Conservation (phyloP, 2,329 filamentous ascomycete genomes). For the Aureobasidium sp. region DNA sequence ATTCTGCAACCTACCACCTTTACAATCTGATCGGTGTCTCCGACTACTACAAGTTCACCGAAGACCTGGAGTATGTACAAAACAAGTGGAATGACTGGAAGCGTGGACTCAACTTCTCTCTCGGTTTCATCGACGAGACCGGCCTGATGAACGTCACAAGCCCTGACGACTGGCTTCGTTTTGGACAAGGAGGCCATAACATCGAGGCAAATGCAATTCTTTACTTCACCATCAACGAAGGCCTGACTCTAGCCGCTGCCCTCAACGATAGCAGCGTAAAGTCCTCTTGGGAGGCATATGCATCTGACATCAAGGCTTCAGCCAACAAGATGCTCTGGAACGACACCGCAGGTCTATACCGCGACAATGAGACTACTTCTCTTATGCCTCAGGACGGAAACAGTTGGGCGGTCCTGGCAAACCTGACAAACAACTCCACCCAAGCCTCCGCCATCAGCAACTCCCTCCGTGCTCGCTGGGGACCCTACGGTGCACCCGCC, state of each 20-base stretch:
- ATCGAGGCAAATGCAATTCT: conserved; percentile 39
- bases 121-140: conserved; percentile 33
- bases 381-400: conserved; percentile 47
- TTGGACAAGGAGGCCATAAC: conserved; percentile 42
- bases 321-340: conserved; percentile 28
- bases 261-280: conserved; percentile 34
- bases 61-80: conserved; percentile 32
- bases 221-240: conserved; percentile 44
- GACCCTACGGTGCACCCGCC: conserved; percentile 37
- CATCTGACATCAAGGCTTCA: conserved; percentile 33
- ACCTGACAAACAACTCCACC: conserved; percentile 21
- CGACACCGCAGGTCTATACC: conserved; percentile 25
- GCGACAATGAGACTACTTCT: conserved; percentile 31
- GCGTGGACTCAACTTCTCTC: conserved; percentile 34
- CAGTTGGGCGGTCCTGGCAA: conserved; percentile 31
- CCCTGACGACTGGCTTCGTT: conserved; percentile 39
- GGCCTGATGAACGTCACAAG: conserved; percentile 40
- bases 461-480: conserved; percentile 35
- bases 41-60: conserved; percentile 34
- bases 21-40: conserved; percentile 39
- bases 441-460: conserved; percentile 26
- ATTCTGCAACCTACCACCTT: conserved; percentile 47
- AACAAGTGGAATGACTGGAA: conserved; percentile 37
- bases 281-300: conserved; percentile 33
- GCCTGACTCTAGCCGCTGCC: conserved; percentile 40